phyloP scores from a whole-genome alignment of 2,329 filamentous ascomycete species.

The Cladosporium sp. region DNA sequence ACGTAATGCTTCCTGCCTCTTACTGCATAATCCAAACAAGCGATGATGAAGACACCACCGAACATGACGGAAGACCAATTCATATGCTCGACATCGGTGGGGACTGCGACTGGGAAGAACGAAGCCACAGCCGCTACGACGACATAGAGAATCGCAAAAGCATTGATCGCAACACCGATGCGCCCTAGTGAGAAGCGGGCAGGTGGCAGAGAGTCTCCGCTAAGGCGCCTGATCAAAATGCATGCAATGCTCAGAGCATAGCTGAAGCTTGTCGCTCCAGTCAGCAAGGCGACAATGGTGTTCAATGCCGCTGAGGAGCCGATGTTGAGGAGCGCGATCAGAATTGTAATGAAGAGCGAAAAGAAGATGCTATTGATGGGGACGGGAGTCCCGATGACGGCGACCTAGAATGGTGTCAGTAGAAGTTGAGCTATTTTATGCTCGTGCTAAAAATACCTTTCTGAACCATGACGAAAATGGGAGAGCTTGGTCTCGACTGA shows the following conservation, averaged over 20 bases:
- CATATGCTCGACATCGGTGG: constrained; percentile 42
- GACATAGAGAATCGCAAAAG: constrained; percentile 35
- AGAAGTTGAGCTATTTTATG: not conserved
- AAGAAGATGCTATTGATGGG: constrained; percentile 25
- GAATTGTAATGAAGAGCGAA: constrained; percentile 20
- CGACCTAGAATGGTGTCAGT: not conserved
- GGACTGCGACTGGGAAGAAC: constrained; percentile 42
- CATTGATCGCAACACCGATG: constrained; percentile 38
- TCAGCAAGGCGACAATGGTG: constrained; percentile 29
- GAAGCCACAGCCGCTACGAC: constrained; percentile 45
- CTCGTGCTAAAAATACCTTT: not conserved
- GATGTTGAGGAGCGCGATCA: constrained; percentile 39
- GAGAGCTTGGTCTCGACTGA: constrained; percentile 1
- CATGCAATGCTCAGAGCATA: constrained; percentile 28
- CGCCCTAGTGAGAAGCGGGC: constrained; percentile 37
- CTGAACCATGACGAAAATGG: constrained; percentile 10
- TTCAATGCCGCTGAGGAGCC: constrained; percentile 38
- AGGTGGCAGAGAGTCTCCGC: constrained; percentile 30
- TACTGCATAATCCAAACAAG: constrained; percentile 8
- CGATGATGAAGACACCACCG: not conserved
- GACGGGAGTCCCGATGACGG: constrained; percentile 8
- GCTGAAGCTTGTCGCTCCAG: constrained; percentile 9
- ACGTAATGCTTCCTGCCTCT: no score
- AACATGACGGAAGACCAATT: constrained; percentile 3
- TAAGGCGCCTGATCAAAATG: constrained; percentile 8